Evolutionary conservation across 306 rosid species (phyloP).

Genomic region (Albizia julibrissin): DNA sequence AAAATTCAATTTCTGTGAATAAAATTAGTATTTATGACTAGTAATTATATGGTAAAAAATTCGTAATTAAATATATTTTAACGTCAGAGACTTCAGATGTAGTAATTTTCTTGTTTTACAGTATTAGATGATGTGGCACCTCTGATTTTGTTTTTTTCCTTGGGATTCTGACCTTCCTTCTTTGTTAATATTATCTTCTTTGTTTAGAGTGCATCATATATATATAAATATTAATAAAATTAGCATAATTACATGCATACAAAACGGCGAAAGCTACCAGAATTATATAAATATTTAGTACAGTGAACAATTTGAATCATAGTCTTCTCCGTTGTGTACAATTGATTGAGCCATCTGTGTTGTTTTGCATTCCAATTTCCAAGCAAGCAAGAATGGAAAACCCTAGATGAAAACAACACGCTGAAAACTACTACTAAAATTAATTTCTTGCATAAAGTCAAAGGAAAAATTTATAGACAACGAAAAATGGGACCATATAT

Average conservation of each 20-base stretch:
- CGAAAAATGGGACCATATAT: background rate
- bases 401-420: background rate
- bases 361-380: background rate
- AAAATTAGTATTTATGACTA: too few species aligned
- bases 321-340: background rate
- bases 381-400: background rate
- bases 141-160: conserved; percentile 17
- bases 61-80: background rate
- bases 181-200: conserved; percentile 12
- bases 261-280: background rate
- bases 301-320: background rate
- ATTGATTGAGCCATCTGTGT: conserved; percentile 10
- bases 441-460: background rate
- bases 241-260: background rate
- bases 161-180: background rate
- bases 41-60: too few species aligned
- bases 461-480: background rate
- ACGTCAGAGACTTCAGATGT: background rate
- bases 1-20: background rate
- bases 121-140: conserved; percentile 5
- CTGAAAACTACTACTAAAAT: background rate
- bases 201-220: background rate
- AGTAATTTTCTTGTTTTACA: background rate
- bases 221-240: background rate
- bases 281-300: background rate